Conservation (phyloP, 2,329 filamentous ascomycete genomes). For the Colletotrichum sp. region DNA sequence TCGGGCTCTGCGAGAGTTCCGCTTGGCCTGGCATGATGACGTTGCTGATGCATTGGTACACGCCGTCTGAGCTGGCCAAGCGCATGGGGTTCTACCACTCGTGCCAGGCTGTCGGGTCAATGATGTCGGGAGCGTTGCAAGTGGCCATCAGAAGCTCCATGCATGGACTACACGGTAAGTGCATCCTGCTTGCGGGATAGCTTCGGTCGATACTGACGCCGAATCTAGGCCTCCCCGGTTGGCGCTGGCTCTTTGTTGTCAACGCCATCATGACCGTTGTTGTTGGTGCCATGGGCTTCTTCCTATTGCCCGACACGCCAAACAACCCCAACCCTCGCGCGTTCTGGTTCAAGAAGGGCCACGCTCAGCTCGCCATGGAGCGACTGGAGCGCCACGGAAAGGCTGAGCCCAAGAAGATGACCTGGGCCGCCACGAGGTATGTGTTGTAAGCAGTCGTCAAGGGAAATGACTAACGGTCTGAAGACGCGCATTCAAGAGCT, state of each 20-base stretch:
- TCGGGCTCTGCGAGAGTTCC: constrained; percentile 45
- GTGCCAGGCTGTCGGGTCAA: constrained; percentile 54
- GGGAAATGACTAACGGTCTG: not conserved
- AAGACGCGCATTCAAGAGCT: constrained; percentile 16
- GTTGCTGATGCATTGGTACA: constrained; percentile 50
- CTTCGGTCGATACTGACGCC: constrained; percentile 33
- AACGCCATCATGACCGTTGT: constrained; percentile 34
- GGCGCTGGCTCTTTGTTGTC: constrained; percentile 46
- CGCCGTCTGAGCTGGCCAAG: constrained; percentile 47
- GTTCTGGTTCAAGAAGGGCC: constrained; percentile 16
- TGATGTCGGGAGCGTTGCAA: constrained; percentile 63
- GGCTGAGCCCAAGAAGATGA: constrained; percentile 28
- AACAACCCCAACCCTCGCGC: constrained; percentile 28
- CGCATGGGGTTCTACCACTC: constrained; percentile 54
- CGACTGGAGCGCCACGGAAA: constrained; percentile 14
- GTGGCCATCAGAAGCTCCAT: constrained; percentile 43
- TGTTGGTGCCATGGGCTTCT: constrained; percentile 21
- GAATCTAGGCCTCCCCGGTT: constrained; percentile 42
- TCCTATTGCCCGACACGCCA: constrained; percentile 20
- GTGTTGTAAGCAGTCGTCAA: not conserved
- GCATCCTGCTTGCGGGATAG: not conserved
- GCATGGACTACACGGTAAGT: constrained; percentile 12
- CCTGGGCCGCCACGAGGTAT: constrained; percentile 28
- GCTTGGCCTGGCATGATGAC: constrained; percentile 32
- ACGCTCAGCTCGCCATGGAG: constrained; percentile 16